Percentiles rank a stretch among this genome's conserved stretches.
Conservation (phyloP, 2,329 filamentous ascomycete species). For the Penicillium decumbens region DNA sequence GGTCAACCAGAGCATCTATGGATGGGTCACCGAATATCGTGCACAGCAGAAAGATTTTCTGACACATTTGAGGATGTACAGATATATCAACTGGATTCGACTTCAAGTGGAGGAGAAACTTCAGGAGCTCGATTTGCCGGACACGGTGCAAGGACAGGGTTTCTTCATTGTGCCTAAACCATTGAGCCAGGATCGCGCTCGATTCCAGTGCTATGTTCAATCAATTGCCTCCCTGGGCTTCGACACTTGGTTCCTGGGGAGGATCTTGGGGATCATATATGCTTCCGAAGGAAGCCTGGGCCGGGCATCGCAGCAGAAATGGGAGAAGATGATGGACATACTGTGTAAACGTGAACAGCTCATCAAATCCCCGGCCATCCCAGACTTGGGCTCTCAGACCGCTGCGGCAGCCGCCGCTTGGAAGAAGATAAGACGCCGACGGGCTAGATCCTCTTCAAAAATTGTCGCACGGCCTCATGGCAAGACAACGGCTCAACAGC, state of each 20-base stretch:
- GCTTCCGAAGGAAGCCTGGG: too few relatives aligned
- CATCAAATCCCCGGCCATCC: background rate
- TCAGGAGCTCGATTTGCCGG: slow-evolving; percentile 11
- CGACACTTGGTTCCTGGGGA: background rate
- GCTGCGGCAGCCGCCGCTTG: too few relatives aligned
- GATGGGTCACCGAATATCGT: slow-evolving; percentile 6
- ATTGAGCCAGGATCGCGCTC: slow-evolving; percentile 19
- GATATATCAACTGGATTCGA: slow-evolving; percentile 23
- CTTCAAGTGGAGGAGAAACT: slow-evolving; percentile 22
- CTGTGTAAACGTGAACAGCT: background rate
- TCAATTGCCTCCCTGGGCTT: background rate
- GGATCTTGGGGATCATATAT: background rate
- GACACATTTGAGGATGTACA: slow-evolving; percentile 3
- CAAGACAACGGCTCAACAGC: background rate
- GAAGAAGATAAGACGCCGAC: background rate
- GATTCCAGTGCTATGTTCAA: slow-evolving; percentile 18
- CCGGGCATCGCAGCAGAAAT: too few relatives aligned
- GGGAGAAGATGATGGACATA: background rate
- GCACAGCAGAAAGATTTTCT: slow-evolving; percentile 1
- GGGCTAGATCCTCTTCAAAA: background rate
- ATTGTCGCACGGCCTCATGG: background rate
- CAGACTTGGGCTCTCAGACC: background rate
- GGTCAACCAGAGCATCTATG: background rate
- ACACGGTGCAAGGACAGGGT: slow-evolving; percentile 10
- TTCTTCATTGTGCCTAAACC: slow-evolving; percentile 18